A percentile compares a stretch with the other conserved stretches of the same genome.
These are phyloP conservation scores for Glycine tomentella DNA, from an alignment of 306 rosid species.

Conservation along the genomic window DNA sequence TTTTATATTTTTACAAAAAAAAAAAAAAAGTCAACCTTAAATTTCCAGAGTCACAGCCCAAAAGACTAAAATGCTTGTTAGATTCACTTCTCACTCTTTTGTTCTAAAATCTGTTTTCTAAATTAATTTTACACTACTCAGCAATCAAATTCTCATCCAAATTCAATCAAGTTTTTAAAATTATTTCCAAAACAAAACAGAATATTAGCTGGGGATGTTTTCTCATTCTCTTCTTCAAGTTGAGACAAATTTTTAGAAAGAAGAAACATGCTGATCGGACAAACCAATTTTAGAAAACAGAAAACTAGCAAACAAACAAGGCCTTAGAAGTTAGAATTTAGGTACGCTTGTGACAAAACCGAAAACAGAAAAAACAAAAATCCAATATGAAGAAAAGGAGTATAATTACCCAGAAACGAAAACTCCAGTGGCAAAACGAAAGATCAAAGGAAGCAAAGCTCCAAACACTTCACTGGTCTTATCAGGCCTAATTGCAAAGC, in stretches of 20 bases:
- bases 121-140: neutral
- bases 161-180: neutral
- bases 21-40: neutral
- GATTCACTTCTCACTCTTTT: neutral
- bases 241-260: neutral
- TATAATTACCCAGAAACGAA: conserved; percentile 76
- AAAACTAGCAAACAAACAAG: neutral
- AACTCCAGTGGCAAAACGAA: conserved; percentile 87
- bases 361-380: neutral
- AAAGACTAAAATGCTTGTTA: neutral
- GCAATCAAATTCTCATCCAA: neutral
- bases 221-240: neutral
- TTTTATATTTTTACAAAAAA: too few species aligned
- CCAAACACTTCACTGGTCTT: conserved; percentile 61
- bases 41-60: neutral
- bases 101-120: neutral
- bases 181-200: neutral
- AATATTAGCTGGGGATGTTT: neutral
- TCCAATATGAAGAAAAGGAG: neutral
- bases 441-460: conserved; percentile 69
- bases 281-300: neutral
- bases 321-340: conserved; percentile 1
- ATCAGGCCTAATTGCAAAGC: conserved; percentile 74
- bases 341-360: neutral
- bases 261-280: neutral